Evolutionary conservation across 1,284 basidiomycete genomes (phyloP).

Genomic region (Trametes pubescens): DNA sequence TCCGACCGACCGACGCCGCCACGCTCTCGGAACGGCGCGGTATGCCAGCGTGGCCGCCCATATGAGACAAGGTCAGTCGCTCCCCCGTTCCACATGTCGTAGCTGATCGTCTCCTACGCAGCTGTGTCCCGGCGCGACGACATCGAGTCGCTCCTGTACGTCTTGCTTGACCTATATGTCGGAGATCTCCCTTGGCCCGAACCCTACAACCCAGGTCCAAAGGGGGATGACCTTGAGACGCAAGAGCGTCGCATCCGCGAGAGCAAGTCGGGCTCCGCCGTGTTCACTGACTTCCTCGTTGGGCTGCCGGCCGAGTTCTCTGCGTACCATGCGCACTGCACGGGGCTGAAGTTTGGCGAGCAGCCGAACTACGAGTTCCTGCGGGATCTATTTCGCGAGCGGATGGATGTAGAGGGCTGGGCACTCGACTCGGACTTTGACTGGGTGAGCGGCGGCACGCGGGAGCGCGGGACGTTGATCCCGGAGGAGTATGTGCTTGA

Average conservation of each 20-base stretch:
- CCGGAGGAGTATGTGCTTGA: slow-evolving; percentile 24
- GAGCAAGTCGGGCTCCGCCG: background rate
- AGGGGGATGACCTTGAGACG: background rate
- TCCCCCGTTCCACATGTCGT: too few relatives aligned
- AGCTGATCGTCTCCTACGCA: background rate
- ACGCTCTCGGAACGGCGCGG: slow-evolving; percentile 17
- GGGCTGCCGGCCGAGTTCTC: slow-evolving; percentile 21
- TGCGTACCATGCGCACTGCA: slow-evolving; percentile 27
- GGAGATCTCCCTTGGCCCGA: slow-evolving; percentile 5
- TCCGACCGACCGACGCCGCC: slow-evolving; percentile 17
- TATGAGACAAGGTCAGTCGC: background rate
- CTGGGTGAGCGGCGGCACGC: slow-evolving; percentile 11
- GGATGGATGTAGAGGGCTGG: slow-evolving; percentile 23
- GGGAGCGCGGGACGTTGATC: slow-evolving; percentile 13
- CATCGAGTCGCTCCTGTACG: background rate
- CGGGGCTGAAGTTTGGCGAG: slow-evolving; percentile 23
- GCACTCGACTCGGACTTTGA: slow-evolving; percentile 22
- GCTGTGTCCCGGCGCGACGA: slow-evolving; percentile 8
- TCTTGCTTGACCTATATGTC: slow-evolving; percentile 1
- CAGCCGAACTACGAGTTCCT: slow-evolving; percentile 25
- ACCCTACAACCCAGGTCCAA: background rate
- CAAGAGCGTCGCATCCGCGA: background rate
- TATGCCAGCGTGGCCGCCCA: slow-evolving; percentile 13
- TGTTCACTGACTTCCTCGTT: slow-evolving; percentile 4
- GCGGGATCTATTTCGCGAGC: slow-evolving; percentile 13